Evolutionary conservation across 108 stramenopile genomes (phyloP), one percentile per base, ranked within the genome.

Genomic region (Asterionellopsis glacialis): DNA sequence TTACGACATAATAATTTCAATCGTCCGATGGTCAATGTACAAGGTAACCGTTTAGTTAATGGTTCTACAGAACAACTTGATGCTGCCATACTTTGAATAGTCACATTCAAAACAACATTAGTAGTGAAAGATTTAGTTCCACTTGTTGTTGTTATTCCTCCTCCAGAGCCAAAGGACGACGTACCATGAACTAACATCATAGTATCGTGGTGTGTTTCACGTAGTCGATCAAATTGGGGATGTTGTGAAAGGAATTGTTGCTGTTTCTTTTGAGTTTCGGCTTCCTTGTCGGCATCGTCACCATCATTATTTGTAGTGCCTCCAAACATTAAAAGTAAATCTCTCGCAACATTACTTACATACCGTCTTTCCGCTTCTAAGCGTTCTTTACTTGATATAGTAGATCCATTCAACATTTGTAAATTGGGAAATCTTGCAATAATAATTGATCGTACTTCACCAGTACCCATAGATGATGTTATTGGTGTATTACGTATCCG

Each of bases 311-410:
- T 27, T 4, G 11, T 18, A 15, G 9, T n/a, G 5, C 5, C 9
- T 1, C 4, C 14, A 21, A 7, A 0, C 41, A 61, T 56, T 28
- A 74, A 52, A 18, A 75, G 51, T 55, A 81, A 54, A 57, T 87
- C 85, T 56, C 73, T 63, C 1, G 75, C 73, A n/a, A 87, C 74
- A 43, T 59, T 54, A 53, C 80, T 82, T 55, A 85, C 79, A 72
- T 92, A 95, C 38, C 84, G 70, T 44, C 84, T 75, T 59, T 92
- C 94, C 24, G 94, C 88, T 44, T 91, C 90, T 19, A 51, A n/a
- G 22, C 90, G 72, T 68, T 95, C 91, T 39, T 78, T 58, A 15
- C 61, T 47, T 0, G 85, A 58, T 43, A 95, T 72, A 43, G 72
- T 58, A 0, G 83, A 87, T 23, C 75, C 86, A 75, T 95, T 95